Conservation (phyloP, 768 basidiomycete genomes). For the Boletus reticuloceps region DNA sequence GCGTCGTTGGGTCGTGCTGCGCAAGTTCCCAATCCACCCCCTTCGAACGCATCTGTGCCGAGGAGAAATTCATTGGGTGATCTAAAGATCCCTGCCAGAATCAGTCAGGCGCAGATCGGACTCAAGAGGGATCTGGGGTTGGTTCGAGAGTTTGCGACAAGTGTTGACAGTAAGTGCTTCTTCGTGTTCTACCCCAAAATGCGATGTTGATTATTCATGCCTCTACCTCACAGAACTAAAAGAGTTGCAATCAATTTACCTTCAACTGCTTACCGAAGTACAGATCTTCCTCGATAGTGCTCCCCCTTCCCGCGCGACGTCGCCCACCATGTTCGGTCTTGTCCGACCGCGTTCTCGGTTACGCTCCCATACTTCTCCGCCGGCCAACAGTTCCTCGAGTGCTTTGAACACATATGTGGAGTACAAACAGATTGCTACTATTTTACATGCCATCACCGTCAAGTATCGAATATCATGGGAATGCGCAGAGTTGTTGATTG, state of each 20-base stretch:
- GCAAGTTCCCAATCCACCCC: conserved; percentile 28
- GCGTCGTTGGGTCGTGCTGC: conserved; percentile 49
- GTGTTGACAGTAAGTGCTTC: conserved; percentile 69
- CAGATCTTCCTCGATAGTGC: conserved; percentile 49
- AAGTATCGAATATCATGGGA: conserved; percentile 89
- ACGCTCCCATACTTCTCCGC: conserved; percentile 56
- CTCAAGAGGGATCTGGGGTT: conserved; percentile 73
- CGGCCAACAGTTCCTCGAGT: conserved; percentile 12
- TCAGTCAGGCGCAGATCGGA: conserved; percentile 79
- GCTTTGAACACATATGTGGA: conserved; percentile 21
- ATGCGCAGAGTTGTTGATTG: conserved; percentile 83
- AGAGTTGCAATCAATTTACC: conserved; percentile 60
- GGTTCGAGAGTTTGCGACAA: conserved; percentile 83
- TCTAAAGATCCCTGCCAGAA: conserved; percentile 68
- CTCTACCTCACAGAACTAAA: conserved; percentile 57
- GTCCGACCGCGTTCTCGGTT: conserved; percentile 45
- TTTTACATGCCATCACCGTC: conserved; percentile 62
- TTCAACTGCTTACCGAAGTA: conserved; percentile 50
- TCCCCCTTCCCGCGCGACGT: conserved; percentile 42
- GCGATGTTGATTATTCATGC: not conserved
- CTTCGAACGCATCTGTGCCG: conserved; percentile 31
- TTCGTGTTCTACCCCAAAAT: not conserved
- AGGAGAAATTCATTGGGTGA: conserved; percentile 69
- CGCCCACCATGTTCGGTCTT: conserved; percentile 49
- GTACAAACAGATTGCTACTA: conserved; percentile 55